Evolutionary conservation across 2,329 filamentous ascomycete genomes (phyloP).

Genomic region (Cladophialophora exuberans): DNA sequence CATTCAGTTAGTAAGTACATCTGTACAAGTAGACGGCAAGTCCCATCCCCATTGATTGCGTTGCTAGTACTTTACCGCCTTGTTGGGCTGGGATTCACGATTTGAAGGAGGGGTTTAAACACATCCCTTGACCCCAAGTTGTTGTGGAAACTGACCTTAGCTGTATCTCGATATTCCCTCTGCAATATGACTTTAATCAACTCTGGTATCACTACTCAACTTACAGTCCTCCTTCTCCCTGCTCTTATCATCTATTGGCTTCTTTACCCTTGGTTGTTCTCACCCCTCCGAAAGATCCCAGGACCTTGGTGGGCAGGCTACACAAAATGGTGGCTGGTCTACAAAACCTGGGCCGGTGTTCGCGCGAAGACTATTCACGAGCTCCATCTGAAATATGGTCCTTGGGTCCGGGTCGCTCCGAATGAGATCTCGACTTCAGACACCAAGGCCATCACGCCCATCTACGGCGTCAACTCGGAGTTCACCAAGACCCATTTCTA

Average conservation of each 20-base stretch:
- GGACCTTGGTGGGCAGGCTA: conserved; percentile 12
- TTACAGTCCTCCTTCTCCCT: conserved; percentile 1
- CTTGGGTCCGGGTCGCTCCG: conserved; percentile 5
- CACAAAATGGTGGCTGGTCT: conserved; percentile 10
- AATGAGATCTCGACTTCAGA: conserved; percentile 14
- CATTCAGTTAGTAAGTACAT: neutral
- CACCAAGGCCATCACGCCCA: conserved; percentile 10
- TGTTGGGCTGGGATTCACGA: neutral
- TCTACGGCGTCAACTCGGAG: conserved; percentile 18
- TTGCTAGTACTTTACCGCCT: conserved; percentile 7
- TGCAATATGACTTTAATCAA: neutral
- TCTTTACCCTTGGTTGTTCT: conserved; percentile 11
- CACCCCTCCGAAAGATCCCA: conserved; percentile 3
- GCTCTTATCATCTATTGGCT: conserved; percentile 8
- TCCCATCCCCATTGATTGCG: neutral
- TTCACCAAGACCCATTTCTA: conserved; percentile 16
- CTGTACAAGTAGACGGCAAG: neutral
- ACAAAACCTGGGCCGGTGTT: conserved; percentile 9
- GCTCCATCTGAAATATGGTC: conserved; percentile 11
- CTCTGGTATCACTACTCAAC: neutral
- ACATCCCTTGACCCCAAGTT: neutral
- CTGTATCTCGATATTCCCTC: neutral
- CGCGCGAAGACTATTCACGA: conserved; percentile 14
- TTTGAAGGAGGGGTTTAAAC: neutral
- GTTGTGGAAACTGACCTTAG: neutral